These are phyloP conservation scores for Marchantia paleacea DNA, from an alignment of 225 moss, liverwort and hornwort species.

Conservation along the genomic window DNA sequence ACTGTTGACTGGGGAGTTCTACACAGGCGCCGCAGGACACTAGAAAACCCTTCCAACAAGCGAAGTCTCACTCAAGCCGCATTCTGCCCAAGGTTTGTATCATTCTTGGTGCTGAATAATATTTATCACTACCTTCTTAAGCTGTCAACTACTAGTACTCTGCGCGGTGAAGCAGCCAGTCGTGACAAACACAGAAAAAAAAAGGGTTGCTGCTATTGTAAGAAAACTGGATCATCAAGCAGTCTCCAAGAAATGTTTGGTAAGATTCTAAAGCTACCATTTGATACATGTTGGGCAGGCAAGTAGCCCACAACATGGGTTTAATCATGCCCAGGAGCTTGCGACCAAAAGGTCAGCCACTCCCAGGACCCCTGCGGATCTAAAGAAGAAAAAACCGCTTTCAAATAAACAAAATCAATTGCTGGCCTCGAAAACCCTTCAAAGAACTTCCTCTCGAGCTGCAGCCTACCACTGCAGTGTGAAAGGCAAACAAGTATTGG, in stretches of 20 bases:
- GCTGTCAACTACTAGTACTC: too few relatives aligned
- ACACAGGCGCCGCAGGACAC: not conserved
- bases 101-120: not conserved
- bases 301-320: not conserved
- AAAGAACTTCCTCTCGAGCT: not conserved
- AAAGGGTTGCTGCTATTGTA: too few relatives aligned
- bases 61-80: not conserved
- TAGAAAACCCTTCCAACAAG: not conserved
- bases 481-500: not conserved
- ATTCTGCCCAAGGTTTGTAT: not conserved
- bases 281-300: not conserved
- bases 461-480: not conserved
- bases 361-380: not conserved
- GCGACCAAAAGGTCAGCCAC: constrained; percentile 4
- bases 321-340: not conserved
- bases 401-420: too few relatives aligned
- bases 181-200: too few relatives aligned
- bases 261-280: not conserved
- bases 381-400: not conserved
- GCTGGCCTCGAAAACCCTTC: not conserved
- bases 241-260: too few relatives aligned
- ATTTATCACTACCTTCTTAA: too few relatives aligned
- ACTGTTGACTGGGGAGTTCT: not conserved
- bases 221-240: too few relatives aligned
- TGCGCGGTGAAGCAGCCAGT: too few relatives aligned